Conservation (phyloP, 2,329 filamentous ascomycete genomes). For the Zymoseptoria brevis region DNA sequence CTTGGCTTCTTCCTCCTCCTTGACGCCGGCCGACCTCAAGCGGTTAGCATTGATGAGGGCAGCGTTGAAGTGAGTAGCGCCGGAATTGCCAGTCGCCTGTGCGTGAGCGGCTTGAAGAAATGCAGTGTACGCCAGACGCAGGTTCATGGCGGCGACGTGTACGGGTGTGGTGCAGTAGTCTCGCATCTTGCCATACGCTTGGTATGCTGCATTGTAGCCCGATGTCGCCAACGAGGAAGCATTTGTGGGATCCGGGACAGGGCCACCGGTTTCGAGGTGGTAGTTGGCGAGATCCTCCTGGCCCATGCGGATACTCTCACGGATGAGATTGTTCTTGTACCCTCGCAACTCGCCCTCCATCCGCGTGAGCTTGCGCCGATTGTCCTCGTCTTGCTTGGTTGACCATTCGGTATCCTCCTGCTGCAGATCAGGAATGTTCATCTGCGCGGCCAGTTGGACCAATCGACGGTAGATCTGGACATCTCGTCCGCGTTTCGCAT, state of each 20-base stretch:
- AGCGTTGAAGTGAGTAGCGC: conserved; percentile 42
- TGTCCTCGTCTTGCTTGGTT: conserved; percentile 56
- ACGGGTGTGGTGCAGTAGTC: conserved; percentile 77
- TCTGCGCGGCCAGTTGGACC: conserved; percentile 57
- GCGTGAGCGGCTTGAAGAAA: conserved; percentile 64
- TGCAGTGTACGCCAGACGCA: conserved; percentile 67
- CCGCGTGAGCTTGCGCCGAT: conserved; percentile 62
- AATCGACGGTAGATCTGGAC: conserved; percentile 62
- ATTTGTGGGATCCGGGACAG: conserved; percentile 19
- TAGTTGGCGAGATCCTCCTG: conserved; percentile 87
- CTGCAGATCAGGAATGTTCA: conserved; percentile 61
- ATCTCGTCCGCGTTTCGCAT: conserved; percentile 71
- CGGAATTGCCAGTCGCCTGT: conserved; percentile 32
- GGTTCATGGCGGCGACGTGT: conserved; percentile 75
- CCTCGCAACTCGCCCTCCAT: conserved; percentile 78
- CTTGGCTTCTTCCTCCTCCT: conserved; percentile 51
- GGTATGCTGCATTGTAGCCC: conserved; percentile 62
- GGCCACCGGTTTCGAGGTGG: conserved; percentile 64
- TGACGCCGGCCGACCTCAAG: conserved; percentile 35
- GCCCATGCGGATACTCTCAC: conserved; percentile 89
- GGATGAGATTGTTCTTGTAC: conserved; percentile 95
- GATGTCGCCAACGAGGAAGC: conserved; percentile 11
- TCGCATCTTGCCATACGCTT: conserved; percentile 78
- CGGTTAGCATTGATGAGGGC: conserved; percentile 52
- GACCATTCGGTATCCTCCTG: conserved; percentile 65